These are phyloP conservation scores for Plasmodium cynomolgi DNA, from an alignment of 169 alveolate genomes.

Conservation along the genomic window DNA sequence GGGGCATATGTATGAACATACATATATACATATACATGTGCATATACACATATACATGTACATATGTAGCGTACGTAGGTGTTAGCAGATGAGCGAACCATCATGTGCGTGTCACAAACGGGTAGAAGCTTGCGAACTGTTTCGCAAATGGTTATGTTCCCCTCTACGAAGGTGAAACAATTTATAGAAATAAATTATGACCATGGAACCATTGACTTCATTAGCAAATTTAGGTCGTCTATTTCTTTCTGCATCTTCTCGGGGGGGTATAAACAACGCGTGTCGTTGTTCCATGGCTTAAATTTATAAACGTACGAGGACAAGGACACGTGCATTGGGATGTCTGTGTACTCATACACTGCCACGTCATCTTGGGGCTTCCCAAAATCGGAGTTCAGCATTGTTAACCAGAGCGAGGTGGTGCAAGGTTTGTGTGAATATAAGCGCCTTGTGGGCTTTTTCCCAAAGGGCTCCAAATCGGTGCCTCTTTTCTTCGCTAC, in stretches of 20 bases:
- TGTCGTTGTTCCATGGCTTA: constrained; percentile 54
- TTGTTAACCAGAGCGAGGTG: neutral
- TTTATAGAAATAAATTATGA: neutral
- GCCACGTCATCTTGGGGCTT: constrained; percentile 44
- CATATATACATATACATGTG: neutral
- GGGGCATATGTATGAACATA: neutral
- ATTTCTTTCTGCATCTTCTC: constrained; percentile 53
- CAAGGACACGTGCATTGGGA: constrained; percentile 49
- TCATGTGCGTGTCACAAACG: neutral
- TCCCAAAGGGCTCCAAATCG: neutral
- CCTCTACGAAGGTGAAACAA: neutral
- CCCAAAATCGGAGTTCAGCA: constrained; percentile 45
- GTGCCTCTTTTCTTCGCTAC: neutral
- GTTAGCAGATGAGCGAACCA: neutral
- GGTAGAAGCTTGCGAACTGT: neutral
- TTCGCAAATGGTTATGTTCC: neutral
- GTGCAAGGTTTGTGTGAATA: neutral
- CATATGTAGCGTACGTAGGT: no score
- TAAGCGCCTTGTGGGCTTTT: neutral
- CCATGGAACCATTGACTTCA: constrained; percentile 50
- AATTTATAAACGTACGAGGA: constrained; percentile 26
- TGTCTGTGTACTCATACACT: constrained; percentile 60
- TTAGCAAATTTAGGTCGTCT: constrained; percentile 37
- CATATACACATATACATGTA: neutral
- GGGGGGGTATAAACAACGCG: constrained; percentile 57